A percentile compares a stretch with the other conserved stretches of the same genome.
Conservation (phyloP, 164 flowering plant species). For the Litsea cubeba region DNA sequence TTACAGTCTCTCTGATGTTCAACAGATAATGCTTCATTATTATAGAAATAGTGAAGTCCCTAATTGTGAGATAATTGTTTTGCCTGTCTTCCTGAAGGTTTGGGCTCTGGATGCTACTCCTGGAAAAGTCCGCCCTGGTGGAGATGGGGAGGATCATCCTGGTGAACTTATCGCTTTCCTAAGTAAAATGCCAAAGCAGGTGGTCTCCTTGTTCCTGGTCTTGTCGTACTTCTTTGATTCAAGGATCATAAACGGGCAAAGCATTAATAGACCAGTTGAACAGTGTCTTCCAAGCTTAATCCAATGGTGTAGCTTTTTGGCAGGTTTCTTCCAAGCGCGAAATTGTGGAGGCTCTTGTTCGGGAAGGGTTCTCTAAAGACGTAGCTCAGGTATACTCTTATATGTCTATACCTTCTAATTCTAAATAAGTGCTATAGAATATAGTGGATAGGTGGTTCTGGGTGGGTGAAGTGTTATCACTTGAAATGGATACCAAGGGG, state of each 20-base stretch:
- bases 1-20: not conserved
- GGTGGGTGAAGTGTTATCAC: not conserved
- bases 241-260: not conserved
- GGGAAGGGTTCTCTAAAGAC: slow-evolving; percentile 76
- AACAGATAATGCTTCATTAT: not conserved
- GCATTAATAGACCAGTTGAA: not conserved
- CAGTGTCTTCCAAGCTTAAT: not conserved
- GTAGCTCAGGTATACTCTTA: slow-evolving; percentile 74
- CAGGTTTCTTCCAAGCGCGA: slow-evolving; percentile 77
- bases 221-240: not conserved
- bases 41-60: not conserved
- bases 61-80: not conserved
- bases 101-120: slow-evolving; percentile 99
- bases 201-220: slow-evolving; percentile 13
- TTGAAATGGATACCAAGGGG: not conserved
- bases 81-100: slow-evolving; percentile 39
- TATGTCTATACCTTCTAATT: not conserved
- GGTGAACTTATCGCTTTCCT: slow-evolving; percentile 75
- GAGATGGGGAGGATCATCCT: slow-evolving; percentile 94
- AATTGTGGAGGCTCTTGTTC: slow-evolving; percentile 57
- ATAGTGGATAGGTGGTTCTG: not conserved
- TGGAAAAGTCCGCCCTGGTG: slow-evolving; percentile 85
- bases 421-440: no score
- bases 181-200: slow-evolving; percentile 70
- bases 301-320: not conserved